Percentiles rank a stretch among this genome's conserved stretches.
phyloP scores from a whole-genome alignment of 148 eudicot species.

The Dianthus caryophyllus region DNA sequence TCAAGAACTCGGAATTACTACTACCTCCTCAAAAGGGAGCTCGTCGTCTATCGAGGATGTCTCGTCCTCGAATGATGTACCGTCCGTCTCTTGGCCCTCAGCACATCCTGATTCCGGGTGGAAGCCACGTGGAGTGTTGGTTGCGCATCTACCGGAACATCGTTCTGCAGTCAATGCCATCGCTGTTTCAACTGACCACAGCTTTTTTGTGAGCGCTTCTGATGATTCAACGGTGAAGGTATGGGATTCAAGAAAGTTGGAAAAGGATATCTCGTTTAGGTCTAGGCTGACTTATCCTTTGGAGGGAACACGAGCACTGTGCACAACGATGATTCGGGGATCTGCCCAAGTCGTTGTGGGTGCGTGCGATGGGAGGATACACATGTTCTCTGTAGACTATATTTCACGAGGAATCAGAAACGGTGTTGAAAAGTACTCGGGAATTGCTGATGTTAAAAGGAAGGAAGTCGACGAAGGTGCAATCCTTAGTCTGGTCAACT shows the following conservation, averaged over 20 bases:
- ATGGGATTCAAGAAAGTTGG: conserved; percentile 93
- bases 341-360: conserved; percentile 86
- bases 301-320: conserved; percentile 80
- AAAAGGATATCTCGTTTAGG: conserved; percentile 95
- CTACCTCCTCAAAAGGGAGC: conserved; percentile 51
- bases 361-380: conserved; percentile 80
- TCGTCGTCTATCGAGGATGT: conserved; percentile 38
- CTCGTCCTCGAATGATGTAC: conserved; percentile 45
- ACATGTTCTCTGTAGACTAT: conserved; percentile 87
- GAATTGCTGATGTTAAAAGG: conserved; percentile 79
- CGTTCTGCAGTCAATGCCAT: conserved; percentile 92
- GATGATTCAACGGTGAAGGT: conserved; percentile 97
- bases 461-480: conserved; percentile 79
- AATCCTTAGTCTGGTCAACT: conserved; percentile 66
- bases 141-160: conserved; percentile 97
- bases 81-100: conserved; percentile 55
- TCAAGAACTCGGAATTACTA: conserved; percentile 58
- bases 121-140: conserved; percentile 98
- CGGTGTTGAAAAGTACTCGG: conserved; percentile 89
- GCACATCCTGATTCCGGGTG: conserved; percentile 83
- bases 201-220: conserved; percentile 87
- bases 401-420: conserved; percentile 78
- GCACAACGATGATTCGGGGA: conserved; percentile 64
- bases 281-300: conserved; percentile 87
- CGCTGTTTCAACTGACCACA: conserved; percentile 78